Percentiles rank a stretch among this genome's conserved stretches.
These are phyloP conservation scores for Rhytidhysteron rufulum DNA, from an alignment of 2,329 filamentous ascomycete species.

Conservation along the genomic window DNA sequence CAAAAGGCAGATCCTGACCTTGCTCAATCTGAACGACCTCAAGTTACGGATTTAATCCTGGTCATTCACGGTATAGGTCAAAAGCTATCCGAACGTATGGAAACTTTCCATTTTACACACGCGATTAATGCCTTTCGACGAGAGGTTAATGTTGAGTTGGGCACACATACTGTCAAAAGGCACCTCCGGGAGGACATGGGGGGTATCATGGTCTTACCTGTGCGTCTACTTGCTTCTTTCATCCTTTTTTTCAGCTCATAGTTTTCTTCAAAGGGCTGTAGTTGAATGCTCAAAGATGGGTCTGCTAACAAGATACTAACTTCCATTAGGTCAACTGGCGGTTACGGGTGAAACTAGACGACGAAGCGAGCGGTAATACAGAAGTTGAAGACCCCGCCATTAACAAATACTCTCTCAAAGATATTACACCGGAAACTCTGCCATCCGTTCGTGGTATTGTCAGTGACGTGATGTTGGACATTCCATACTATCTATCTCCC, in stretches of 20 bases:
- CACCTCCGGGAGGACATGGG: constrained; percentile 74
- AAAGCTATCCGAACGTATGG: constrained; percentile 89
- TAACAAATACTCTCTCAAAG: constrained; percentile 67
- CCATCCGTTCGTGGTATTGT: constrained; percentile 89
- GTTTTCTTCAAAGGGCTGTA: too few species aligned
- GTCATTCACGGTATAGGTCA: constrained; percentile 96
- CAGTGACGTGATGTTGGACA: constrained; percentile 96
- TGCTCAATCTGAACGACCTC: constrained; percentile 63
- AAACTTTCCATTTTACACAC: constrained; percentile 96
- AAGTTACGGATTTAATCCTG: constrained; percentile 81
- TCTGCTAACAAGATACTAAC: constrained; percentile 15
- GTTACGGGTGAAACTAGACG: constrained; percentile 80
- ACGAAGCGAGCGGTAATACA: constrained; percentile 55
- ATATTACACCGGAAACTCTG: constrained; percentile 88
- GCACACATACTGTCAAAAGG: constrained; percentile 67
- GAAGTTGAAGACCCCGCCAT: constrained; percentile 54
- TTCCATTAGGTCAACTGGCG: constrained; percentile 75
- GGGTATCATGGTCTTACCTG: constrained; percentile 87
- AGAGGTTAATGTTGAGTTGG: constrained; percentile 79
- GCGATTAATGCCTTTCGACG: constrained; percentile 88
- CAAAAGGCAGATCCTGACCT: constrained; percentile 51
- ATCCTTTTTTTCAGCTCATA: neutral
- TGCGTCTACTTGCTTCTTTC: constrained; percentile 15
- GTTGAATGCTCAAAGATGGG: too few species aligned
- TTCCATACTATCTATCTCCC: constrained; percentile 95